Base-by-base conservation (phyloP, 2,329 filamentous ascomycete species). In the Graphiopsis chlorocephala region DNA sequence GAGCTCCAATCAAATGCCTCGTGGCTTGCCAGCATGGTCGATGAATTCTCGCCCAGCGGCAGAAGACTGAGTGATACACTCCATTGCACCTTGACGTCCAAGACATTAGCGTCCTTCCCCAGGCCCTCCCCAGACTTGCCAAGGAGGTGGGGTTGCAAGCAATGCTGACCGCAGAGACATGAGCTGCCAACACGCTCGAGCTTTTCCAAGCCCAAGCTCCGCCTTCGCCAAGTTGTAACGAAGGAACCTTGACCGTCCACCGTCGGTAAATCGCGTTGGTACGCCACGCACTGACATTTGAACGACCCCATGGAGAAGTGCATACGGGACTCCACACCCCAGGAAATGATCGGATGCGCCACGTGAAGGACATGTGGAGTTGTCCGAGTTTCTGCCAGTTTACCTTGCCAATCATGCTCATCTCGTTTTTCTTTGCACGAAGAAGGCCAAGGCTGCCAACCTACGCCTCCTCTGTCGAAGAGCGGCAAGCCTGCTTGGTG, bases 401-500 rank as follows among this genome's bases (percentile, higher is more conserved):
- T 10, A 31, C 33, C 3, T 23, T 42, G n/a, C 60, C 60, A 62
- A 62, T 62, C 31, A 31, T 23, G 25, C 48, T 38, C 58, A 45
- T 62, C 4, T 55, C n/a, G 10, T 28, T 29, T 62, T 4, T 25
- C n/a, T 33, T 33, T 23, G 25, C 42, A 23, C 15, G 12, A 12
- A 52, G 20, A 26, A 42, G 48, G 60, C 60, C 60, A 62, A 62
- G 60, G 38, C 33, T 62, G 60, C 60, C 60, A 62, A 62, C 45
- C 25, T 61, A 45, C 48, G 48, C 60, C 47, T 45, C 48, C 45
- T 53, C 25, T 26, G n/a, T 62, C 47, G 48, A 55, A 62, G 60
- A 62, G 35, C 48, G 60, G 60, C 60, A 62, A 62, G 60, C 48
- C 33, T 52, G 60, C 60, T 62, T 62, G 60, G 60, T 62, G 23